Evolutionary conservation across 208 protist species (phyloP).

Genomic region (Leishmania gerbilli): DNA sequence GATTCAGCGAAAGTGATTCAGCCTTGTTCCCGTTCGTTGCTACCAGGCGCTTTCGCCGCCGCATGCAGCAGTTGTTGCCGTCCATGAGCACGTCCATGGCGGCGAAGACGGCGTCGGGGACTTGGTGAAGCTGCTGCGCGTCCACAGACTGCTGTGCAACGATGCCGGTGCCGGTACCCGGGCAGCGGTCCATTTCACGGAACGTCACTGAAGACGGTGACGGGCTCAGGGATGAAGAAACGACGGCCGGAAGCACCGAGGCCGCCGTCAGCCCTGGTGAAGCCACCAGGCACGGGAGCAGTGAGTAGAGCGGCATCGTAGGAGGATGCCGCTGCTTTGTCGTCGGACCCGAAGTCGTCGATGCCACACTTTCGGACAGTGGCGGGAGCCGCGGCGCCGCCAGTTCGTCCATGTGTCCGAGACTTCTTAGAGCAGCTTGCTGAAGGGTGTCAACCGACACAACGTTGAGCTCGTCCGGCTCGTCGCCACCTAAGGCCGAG

Average conservation of each 20-base stretch:
- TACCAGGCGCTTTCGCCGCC: constrained; percentile 32
- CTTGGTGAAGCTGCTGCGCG: constrained; percentile 11
- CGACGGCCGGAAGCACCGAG: too few species aligned
- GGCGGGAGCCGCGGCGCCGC: neutral
- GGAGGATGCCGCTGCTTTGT: neutral
- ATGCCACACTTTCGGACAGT: neutral
- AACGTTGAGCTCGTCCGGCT: constrained; percentile 1
- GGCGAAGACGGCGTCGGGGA: constrained; percentile 36
- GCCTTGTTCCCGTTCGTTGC: neutral
- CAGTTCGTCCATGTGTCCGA: too few species aligned
- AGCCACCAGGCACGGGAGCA: constrained; percentile 5
- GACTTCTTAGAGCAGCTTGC: neutral
- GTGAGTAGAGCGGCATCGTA: constrained; percentile 7
- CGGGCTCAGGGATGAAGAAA: neutral
- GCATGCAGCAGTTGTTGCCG: constrained; percentile 66
- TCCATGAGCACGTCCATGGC: constrained; percentile 73
- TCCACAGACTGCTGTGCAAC: constrained; percentile 33
- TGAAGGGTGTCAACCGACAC: constrained; percentile 8
- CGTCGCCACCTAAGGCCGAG: neutral
- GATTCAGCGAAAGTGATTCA: neutral
- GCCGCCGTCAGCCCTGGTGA: neutral
- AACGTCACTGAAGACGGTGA: constrained; percentile 12
- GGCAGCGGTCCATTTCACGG: constrained; percentile 25
- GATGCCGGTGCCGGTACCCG: constrained; percentile 8
- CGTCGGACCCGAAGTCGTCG: too few species aligned